phyloP scores from a whole-genome alignment of 371 early-diverging fungal species.

The Entomophthora muscae region DNA sequence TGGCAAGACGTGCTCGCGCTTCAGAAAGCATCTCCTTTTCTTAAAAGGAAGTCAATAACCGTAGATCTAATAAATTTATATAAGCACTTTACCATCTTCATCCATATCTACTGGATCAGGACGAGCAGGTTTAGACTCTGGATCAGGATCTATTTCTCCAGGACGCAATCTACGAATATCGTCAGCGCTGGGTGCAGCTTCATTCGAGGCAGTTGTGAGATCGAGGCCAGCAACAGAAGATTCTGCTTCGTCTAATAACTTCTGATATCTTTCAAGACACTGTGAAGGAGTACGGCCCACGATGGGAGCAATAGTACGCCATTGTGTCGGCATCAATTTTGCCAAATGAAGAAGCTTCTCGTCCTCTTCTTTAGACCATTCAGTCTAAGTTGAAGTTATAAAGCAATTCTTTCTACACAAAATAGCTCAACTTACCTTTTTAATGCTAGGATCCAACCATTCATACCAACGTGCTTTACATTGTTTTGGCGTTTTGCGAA shows the following conservation, averaged over 20 bases:
- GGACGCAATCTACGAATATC: slow-evolving; percentile 70
- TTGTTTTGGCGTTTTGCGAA: slow-evolving; percentile 90
- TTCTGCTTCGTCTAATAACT: slow-evolving; percentile 90
- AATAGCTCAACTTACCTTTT: slow-evolving; percentile 39
- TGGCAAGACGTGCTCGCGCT: slow-evolving; percentile 93
- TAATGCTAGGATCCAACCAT: slow-evolving; percentile 96
- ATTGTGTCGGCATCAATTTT: slow-evolving; percentile 97
- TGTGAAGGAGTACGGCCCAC: slow-evolving; percentile 97
- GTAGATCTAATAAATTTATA: background rate
- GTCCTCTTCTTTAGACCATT: slow-evolving; percentile 96
- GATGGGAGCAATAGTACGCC: slow-evolving; percentile 96
- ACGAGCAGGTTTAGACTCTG: slow-evolving; percentile 88
- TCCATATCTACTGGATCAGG: slow-evolving; percentile 99
- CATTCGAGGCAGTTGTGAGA: slow-evolving; percentile 37
- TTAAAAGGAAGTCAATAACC: slow-evolving; percentile 6
- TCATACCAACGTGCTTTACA: slow-evolving; percentile 98
- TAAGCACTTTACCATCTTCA: slow-evolving; percentile 48
- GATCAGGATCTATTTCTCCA: slow-evolving; percentile 94
- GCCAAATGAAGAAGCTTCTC: slow-evolving; percentile 93
- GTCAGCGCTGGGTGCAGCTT: slow-evolving; percentile 59
- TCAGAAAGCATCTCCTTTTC: slow-evolving; percentile 98
- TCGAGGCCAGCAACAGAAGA: slow-evolving; percentile 35
- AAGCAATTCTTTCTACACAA: background rate
- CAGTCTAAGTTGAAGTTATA: slow-evolving; percentile 40
- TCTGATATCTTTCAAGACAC: slow-evolving; percentile 90